Conservation (phyloP, 192 early-diverging fungal genomes). For the Bifiguratus adelaidae region DNA sequence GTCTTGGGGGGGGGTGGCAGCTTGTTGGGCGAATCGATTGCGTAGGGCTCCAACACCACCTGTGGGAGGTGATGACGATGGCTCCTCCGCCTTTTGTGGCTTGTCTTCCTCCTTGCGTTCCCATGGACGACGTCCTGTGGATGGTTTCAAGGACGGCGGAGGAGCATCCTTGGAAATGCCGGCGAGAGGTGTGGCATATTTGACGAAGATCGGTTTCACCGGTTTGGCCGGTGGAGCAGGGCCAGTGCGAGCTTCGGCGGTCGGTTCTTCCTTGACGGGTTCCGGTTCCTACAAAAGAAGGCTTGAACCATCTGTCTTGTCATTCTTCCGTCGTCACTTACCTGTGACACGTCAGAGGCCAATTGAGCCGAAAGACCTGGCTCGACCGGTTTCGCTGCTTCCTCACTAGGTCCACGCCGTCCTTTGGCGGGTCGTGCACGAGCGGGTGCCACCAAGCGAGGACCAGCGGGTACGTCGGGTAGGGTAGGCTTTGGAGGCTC, state of each 20-base stretch:
- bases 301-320: background rate
- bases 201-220: conserved; percentile 23
- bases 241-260: background rate
- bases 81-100: conserved; percentile 3
- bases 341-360: background rate
- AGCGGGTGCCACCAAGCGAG: background rate
- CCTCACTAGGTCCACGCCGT: background rate
- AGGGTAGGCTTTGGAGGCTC: background rate
- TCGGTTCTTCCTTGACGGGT: background rate
- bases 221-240: conserved; percentile 19
- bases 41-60: conserved; percentile 15
- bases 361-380: background rate
- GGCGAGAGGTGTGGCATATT: conserved; percentile 25
- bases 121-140: conserved; percentile 17
- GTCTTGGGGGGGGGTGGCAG: background rate
- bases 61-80: conserved; percentile 2
- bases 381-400: background rate
- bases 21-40: conserved; percentile 16
- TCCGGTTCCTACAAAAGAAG: background rate
- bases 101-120: conserved; percentile 13
- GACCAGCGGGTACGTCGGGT: background rate
- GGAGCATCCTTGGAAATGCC: conserved; percentile 4
- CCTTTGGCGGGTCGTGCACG: background rate
- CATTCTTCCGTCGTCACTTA: background rate
- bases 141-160: conserved; percentile 13